Evolutionary conservation across 2,329 filamentous ascomycete species (phyloP), one percentile per base, ranked within the genome.

Genomic region (Apiospora phragmitis): DNA sequence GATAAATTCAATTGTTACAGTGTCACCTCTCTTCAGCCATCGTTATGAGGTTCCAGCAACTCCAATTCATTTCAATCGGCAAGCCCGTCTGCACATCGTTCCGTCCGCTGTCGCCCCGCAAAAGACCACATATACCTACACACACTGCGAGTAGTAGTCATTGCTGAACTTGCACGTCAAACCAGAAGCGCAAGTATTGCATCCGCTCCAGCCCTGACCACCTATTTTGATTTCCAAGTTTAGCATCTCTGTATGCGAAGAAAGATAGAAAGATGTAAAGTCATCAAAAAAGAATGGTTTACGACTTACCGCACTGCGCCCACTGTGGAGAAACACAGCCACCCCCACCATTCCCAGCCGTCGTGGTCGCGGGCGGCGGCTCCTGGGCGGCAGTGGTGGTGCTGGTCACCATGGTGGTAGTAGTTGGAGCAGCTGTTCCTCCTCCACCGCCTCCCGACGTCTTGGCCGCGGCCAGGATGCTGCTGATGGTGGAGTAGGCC

Each of bases 401-500:
- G 18, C 55, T 62, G 9, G 68, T 70, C 18, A 69, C 45, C 0
- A 69, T 66, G 8, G 42, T 65, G 12, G 73, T 73, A 8, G 71
- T 70, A 14, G 70, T 66, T 3, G 68, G 41, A 21, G 29, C 26
- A 9, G 29, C 51, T 18, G 49, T 55, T 1, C 26, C 26, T 4
- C 26, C 51, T 5, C 55, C 24, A 51, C 24, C 45, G 9, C 55
- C 66, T 3, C 68, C 67, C 0, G 71, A 71, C 26, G 74, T 76
- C 21, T 74, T 74, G 18, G 79, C 75, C 0, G 79, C 81, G 24
- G 80, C 80, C 16, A 83, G 78, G n/a, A 80, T 77, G 35, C 76
- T 78, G 68, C 80, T 73, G 45, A 80, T 77, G 35, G 76, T 77
- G 67, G 79, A 72, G 45, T 83, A 85, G 3, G 84, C 84, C 0